Base-by-base conservation (phyloP, 352 stramenopile species). In the Phytophthora sansomeana region DNA sequence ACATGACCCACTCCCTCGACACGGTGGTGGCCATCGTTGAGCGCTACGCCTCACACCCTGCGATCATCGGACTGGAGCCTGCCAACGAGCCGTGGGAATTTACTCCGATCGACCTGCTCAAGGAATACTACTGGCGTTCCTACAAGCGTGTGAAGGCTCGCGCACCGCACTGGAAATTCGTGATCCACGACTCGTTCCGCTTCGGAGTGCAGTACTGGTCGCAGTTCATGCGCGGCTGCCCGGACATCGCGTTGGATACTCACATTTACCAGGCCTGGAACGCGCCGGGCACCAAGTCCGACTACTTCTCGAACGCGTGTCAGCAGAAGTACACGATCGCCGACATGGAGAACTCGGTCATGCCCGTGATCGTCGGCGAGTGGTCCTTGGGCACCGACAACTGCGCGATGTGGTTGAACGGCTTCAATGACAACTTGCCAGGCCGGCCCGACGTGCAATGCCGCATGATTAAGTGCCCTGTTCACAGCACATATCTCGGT, bases 41-140 rank as follows among this genome's bases (percentile, higher is more conserved):
- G 56, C 74, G 80, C 16, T 98, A 98, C 67, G 63, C 72, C 6
- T 78, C 72, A 42, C 82, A 98, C 72, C 87, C 89, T 5, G 87
- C 89, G 8, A 85, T 98, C 5, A 67, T 97, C 14, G 95, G 93
- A 9, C 47, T 98, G 16, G 87, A 98, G 68, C 93, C 94, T 19
- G 91, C 97, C 39, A 98, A 98, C 73, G 95, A 98, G 67, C 94
- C 95, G 11, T 98, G 94, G 94, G 88, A 98, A 72, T 84, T 97
- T 41, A 98, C 93, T 87, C 94, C 9, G 4, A 90, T 98, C 19
- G 58, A 96, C 6, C 74, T 90, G 36, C 76, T 98, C 41, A 97
- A 98, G 68, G 72, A 94, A n/a, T 98, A 97, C 73, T 98, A 98
- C 82, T 98, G 93, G 94, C 91, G 97, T 67, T 88, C 88, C 47